Percentiles rank a stretch among this genome's conserved stretches.
These are phyloP conservation scores for Colletotrichum eleusines DNA, from an alignment of 2,329 filamentous ascomycete genomes.

Conservation along the genomic window DNA sequence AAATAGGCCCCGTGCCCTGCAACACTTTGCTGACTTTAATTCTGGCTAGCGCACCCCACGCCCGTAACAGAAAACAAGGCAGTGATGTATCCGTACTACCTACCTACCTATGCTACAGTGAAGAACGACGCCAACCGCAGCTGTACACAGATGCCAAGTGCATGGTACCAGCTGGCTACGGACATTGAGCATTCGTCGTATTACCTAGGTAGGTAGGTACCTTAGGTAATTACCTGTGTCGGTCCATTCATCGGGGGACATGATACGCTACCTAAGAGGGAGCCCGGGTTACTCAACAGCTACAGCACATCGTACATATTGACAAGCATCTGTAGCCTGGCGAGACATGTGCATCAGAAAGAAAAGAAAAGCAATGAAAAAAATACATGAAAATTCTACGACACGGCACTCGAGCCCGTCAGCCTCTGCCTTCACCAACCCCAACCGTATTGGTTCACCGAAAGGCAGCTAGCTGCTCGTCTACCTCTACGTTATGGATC, in stretches of 20 bases:
- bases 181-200: background rate
- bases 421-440: background rate
- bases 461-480: background rate
- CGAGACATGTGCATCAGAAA: background rate
- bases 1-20: too few species aligned
- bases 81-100: too few species aligned
- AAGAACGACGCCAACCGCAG: background rate
- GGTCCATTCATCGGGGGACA: too few species aligned
- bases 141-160: background rate
- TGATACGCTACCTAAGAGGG: background rate
- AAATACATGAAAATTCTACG: background rate
- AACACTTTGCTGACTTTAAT: too few species aligned
- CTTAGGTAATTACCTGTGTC: background rate
- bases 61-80: too few species aligned
- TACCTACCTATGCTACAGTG: too few species aligned
- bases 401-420: background rate
- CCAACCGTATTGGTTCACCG: background rate
- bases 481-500: constrained; percentile 52
- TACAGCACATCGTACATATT: constrained; percentile 5
- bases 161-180: background rate
- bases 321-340: background rate
- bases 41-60: too few species aligned
- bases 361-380: too few species aligned
- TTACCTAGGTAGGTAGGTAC: too few species aligned
- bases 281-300: background rate